phyloP scores from a whole-genome alignment of 148 eudicot species.

The Fagopyrum tataricum region DNA sequence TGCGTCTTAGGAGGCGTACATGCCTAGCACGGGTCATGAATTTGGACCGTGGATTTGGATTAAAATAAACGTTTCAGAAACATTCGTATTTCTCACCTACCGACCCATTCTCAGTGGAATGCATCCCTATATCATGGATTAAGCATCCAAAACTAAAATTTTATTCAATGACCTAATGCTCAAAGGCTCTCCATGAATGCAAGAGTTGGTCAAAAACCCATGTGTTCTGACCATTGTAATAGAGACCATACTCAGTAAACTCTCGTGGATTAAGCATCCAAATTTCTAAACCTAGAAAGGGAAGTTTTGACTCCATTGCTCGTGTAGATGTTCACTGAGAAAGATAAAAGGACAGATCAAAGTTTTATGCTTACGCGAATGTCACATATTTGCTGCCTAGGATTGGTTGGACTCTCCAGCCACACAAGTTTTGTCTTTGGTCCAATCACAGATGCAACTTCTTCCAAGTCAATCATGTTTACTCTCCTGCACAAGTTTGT shows the following conservation, averaged over 20 bases:
- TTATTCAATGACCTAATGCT: background rate
- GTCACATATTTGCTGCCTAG: conserved; percentile 91
- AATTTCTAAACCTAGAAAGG: background rate
- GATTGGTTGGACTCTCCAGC: conserved; percentile 98
- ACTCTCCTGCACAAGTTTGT: conserved; percentile 41
- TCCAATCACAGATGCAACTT: conserved; percentile 82
- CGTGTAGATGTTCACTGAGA: background rate
- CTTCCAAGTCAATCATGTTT: conserved; percentile 66
- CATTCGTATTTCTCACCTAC: too few species aligned
- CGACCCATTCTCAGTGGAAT: too few species aligned
- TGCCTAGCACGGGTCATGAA: too few species aligned
- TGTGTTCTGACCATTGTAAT: background rate
- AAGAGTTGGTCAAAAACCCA: background rate
- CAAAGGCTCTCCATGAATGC: background rate
- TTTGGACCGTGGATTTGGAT: too few species aligned
- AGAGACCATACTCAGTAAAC: background rate
- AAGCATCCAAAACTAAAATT: background rate
- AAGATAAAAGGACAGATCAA: background rate
- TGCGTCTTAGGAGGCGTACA: too few species aligned
- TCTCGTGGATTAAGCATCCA: background rate
- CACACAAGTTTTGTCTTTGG: conserved; percentile 93
- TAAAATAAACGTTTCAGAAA: too few species aligned
- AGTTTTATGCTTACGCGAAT: conserved; percentile 44
- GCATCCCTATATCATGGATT: too few species aligned
- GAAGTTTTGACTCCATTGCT: background rate